phyloP scores from a whole-genome alignment of 495 filamentous ascomycete species.

The Aspergillus diversus region DNA sequence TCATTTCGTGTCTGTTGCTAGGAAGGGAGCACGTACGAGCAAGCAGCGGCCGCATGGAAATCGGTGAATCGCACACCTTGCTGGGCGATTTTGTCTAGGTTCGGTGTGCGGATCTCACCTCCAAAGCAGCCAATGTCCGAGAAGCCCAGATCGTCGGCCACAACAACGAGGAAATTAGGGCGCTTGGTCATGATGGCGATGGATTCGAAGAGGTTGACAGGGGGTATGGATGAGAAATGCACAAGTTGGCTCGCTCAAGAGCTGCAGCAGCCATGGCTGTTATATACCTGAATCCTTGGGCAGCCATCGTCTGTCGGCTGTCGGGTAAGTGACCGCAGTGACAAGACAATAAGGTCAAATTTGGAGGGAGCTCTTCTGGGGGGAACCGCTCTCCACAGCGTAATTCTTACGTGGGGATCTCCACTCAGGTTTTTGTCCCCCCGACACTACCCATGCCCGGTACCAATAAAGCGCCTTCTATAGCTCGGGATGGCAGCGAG shows the following conservation, averaged over 20 bases:
- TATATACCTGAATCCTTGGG: neutral
- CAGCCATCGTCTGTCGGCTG: conserved; percentile 34
- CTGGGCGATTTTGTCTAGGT: conserved; percentile 61
- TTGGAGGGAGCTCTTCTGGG: neutral
- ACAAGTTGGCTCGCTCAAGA: neutral
- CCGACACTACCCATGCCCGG: neutral
- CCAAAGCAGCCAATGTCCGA: conserved; percentile 65
- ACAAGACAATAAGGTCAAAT: neutral
- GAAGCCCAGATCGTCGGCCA: conserved; percentile 67
- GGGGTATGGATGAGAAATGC: neutral
- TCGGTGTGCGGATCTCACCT: conserved; percentile 64
- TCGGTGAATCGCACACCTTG: conserved; percentile 62
- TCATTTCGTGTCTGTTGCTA: neutral
- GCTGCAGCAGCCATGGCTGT: neutral
- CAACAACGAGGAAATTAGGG: conserved; percentile 65
- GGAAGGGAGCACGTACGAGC: conserved; percentile 43
- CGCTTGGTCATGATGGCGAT: conserved; percentile 41
- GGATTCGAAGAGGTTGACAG: neutral
- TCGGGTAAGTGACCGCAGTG: conserved; percentile 27
- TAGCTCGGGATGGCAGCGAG: neutral
- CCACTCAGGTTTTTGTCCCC: neutral
- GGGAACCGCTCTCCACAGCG: neutral
- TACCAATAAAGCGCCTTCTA: neutral
- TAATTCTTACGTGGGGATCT: too few relatives aligned
- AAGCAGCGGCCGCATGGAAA: conserved; percentile 67